Percentiles rank a stretch among this genome's conserved stretches.
phyloP scores from a whole-genome alignment of 2,329 filamentous ascomycete genomes.

The Plenodomus biglobosus region DNA sequence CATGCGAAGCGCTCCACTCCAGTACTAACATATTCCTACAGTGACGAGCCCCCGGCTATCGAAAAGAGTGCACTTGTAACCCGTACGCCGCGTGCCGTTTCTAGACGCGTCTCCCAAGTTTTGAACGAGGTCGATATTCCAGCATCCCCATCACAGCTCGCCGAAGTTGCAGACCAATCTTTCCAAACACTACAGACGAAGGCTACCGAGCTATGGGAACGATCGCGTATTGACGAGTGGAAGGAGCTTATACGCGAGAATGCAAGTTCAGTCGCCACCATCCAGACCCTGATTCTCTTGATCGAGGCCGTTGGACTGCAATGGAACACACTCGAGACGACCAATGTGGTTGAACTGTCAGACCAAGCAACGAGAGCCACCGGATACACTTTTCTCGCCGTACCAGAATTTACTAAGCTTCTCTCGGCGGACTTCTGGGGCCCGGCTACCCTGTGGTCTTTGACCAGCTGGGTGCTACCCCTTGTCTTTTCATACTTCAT shows the following conservation, averaged over 20 bases:
- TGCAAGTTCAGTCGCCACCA: constrained; percentile 66
- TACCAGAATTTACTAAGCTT: constrained; percentile 80
- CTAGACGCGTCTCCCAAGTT: constrained; percentile 58
- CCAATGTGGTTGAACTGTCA: constrained; percentile 73
- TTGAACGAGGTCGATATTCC: constrained; percentile 62
- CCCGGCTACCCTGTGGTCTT: constrained; percentile 72
- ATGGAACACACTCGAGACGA: constrained; percentile 68
- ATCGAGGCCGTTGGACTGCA: constrained; percentile 71
- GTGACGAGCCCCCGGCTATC: constrained; percentile 46
- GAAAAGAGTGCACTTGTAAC: constrained; percentile 30
- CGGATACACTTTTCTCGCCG: constrained; percentile 61
- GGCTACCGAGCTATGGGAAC: constrained; percentile 64
- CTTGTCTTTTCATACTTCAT: constrained; percentile 80
- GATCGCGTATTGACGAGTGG: constrained; percentile 66
- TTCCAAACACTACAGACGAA: constrained; percentile 70
- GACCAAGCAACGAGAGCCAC: constrained; percentile 59
- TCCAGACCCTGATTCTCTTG: constrained; percentile 48
- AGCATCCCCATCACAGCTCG: constrained; percentile 66
- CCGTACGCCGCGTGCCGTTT: constrained; percentile 41
- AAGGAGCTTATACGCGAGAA: constrained; percentile 67
- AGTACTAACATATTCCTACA: constrained; percentile 29
- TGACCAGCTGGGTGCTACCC: constrained; percentile 72
- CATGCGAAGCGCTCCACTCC: constrained; percentile 31
- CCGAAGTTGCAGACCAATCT: constrained; percentile 64
- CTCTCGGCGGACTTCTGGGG: constrained; percentile 81